phyloP scores from a whole-genome alignment of 441 rosid genomes.

The Kokia cookei region DNA sequence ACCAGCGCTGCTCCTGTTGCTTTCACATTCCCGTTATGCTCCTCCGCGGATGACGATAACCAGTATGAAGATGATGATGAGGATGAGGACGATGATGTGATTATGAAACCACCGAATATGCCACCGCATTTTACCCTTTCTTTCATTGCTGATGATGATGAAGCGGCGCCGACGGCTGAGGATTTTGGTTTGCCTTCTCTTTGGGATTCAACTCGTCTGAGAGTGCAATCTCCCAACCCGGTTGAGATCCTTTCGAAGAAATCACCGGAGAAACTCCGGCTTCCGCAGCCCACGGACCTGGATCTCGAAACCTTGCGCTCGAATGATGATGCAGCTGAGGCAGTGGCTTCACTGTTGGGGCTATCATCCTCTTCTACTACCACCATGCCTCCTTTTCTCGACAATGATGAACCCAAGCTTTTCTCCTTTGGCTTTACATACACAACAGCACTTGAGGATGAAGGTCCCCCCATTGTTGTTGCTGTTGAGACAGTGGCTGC shows the following conservation, averaged over 20 bases:
- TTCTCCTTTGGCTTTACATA: conserved; percentile 18
- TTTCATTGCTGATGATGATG: conserved; percentile 33
- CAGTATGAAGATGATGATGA: conserved; percentile 77
- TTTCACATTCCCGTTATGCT: conserved; percentile 30
- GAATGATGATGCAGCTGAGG: conserved; percentile 38
- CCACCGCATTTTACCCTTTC: conserved; percentile 85
- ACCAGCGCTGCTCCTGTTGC: conserved; percentile 15
- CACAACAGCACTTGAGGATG: conserved; percentile 11
- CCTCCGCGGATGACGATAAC: conserved; percentile 57
- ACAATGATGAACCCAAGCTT: conserved; percentile 34
- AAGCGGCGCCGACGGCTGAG: background rate
- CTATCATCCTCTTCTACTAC: conserved; percentile 49
- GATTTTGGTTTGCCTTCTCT: conserved; percentile 74
- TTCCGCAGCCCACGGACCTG: conserved; percentile 96
- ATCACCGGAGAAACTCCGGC: conserved; percentile 95
- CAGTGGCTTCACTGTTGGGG: conserved; percentile 37
- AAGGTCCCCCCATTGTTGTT: background rate
- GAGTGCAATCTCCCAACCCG: conserved; percentile 92
- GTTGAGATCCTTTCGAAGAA: conserved; percentile 93
- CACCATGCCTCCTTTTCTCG: conserved; percentile 37
- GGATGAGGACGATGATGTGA: conserved; percentile 66
- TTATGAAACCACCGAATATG: conserved; percentile 84
- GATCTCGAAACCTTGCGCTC: conserved; percentile 92
- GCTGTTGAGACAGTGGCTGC: background rate
- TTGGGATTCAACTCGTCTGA: conserved; percentile 86